Evolutionary conservation across 495 filamentous ascomycete species (phyloP), one percentile per base, ranked within the genome.

Genomic region (Pseudevernia furfuracea): DNA sequence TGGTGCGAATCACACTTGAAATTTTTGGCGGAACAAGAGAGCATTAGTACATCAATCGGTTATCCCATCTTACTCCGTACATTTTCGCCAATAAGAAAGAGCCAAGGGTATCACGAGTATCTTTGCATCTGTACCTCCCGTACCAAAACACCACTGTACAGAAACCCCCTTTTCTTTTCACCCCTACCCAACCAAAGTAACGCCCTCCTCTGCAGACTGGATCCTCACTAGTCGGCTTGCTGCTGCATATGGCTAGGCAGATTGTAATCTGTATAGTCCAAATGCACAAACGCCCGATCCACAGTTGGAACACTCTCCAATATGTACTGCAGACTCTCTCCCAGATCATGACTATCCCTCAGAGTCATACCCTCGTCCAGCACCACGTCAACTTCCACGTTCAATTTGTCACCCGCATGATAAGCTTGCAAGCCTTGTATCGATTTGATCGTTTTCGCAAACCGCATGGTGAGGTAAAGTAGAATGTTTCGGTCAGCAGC

Each of bases 401-500:
- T 95, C 21, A 97, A 80, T 74, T 92, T 89, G 67, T 97, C 92
- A 11, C 92, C 92, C 0, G 87, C 83, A 69, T 96, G 91, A 71
- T 97, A 97, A 0, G 91, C 92, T 62, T 93, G 85, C 23, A 96
- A 72, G 30, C 90, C 88, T 70, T 96, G 92, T 46, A 97, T 94
- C 69, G 91, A 88, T 68, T 85, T 86, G 65, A 97, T 92, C 6
- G 88, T 87, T 59, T 88, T 90, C 28, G 92, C 92, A 70, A 97
- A 97, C 3, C 92, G 85, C 91, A 97, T 96, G 2, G 91, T 92
- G 64, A 95, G 81, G 75, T 97, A 97, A 0, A 97, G 79, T 11
- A 97, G 76, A 25, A 96, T 83, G 70, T 93, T 96, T 43, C 91
- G 82, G 68, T 96, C 88, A 60, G 88, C 87, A 0, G 89, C 84